Percentiles rank a stretch among this genome's conserved stretches.
phyloP scores from a whole-genome alignment of 495 filamentous ascomycete species.

The Cercophora samala region DNA sequence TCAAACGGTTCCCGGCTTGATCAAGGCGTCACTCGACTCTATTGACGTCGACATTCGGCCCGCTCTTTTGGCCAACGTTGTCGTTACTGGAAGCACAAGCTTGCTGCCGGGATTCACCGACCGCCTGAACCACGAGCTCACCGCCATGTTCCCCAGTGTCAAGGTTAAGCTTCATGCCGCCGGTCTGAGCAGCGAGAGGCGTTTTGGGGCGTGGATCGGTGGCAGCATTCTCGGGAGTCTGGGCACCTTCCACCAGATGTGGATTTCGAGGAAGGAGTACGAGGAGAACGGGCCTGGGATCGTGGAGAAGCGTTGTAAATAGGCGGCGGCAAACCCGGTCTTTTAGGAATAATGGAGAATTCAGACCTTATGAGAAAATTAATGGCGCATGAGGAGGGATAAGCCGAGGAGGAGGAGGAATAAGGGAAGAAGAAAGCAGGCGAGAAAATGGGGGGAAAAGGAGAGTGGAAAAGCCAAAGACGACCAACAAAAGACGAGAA shows the following conservation, averaged over 20 bases:
- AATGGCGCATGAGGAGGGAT: neutral
- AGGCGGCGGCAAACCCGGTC: conserved; percentile 16
- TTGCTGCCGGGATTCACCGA: conserved; percentile 87
- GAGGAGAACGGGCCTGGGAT: conserved; percentile 69
- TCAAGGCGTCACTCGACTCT: conserved; percentile 68
- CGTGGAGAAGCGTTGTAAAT: conserved; percentile 78
- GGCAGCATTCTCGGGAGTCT: conserved; percentile 93
- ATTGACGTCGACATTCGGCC: conserved; percentile 90
- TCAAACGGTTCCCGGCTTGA: conserved; percentile 74
- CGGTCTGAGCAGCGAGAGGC: conserved; percentile 78
- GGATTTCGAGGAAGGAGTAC: conserved; percentile 86
- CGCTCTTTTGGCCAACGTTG: conserved; percentile 78
- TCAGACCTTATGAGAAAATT: neutral
- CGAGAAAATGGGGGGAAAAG: neutral
- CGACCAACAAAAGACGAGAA: no score
- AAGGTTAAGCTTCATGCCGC: conserved; percentile 81
- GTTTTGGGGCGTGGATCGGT: conserved; percentile 92
- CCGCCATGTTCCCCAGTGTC: conserved; percentile 70
- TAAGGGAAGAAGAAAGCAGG: neutral
- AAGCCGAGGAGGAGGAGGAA: neutral
- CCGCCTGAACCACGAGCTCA: conserved; percentile 78
- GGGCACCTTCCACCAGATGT: conserved; percentile 99
- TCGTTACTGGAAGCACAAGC: conserved; percentile 83
- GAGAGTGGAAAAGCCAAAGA: no score
- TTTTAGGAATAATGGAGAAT: neutral